phyloP scores from a whole-genome alignment of 208 protist species.

The Acanthamoeba divionensis region DNA sequence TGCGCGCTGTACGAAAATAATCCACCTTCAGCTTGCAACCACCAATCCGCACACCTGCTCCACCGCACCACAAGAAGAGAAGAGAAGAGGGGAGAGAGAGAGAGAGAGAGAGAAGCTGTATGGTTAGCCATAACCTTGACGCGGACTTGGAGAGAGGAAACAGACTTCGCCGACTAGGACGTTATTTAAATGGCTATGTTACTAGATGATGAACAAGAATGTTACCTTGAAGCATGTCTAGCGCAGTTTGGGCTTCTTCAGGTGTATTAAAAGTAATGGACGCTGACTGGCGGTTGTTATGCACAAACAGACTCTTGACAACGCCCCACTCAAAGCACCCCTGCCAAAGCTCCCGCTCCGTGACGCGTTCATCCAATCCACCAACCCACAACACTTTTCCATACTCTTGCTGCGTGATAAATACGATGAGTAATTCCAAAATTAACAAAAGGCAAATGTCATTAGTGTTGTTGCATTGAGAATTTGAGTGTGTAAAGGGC shows the following conservation, averaged over 20 bases:
- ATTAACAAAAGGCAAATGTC: no score
- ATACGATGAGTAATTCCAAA: no score
- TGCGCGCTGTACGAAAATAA: slow-evolving; percentile 13
- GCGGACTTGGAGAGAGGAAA: no score
- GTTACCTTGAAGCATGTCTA: slow-evolving; percentile 25
- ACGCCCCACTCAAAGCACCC: slow-evolving; percentile 37
- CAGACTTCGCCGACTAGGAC: no score
- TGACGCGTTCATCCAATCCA: background rate
- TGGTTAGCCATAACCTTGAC: no score
- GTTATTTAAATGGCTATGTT: no score
- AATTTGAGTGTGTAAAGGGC: no score
- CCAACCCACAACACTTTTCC: slow-evolving; percentile 36
- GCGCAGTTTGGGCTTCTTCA: slow-evolving; percentile 21
- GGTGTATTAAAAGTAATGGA: slow-evolving; percentile 12
- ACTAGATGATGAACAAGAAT: no score
- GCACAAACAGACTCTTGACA: background rate
- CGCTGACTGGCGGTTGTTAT: background rate
- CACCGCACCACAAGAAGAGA: background rate
- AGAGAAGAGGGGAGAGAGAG: background rate
- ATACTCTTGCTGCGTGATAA: slow-evolving; percentile 16
- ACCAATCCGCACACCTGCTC: background rate
- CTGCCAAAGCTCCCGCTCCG: slow-evolving; percentile 16
- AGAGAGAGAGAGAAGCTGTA: background rate
- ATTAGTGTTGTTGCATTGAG: no score
- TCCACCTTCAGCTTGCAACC: slow-evolving; percentile 35